Percentiles rank a stretch among this genome's conserved stretches.
phyloP scores from a whole-genome alignment of 345 rosid genomes.

The Salix purpurea region DNA sequence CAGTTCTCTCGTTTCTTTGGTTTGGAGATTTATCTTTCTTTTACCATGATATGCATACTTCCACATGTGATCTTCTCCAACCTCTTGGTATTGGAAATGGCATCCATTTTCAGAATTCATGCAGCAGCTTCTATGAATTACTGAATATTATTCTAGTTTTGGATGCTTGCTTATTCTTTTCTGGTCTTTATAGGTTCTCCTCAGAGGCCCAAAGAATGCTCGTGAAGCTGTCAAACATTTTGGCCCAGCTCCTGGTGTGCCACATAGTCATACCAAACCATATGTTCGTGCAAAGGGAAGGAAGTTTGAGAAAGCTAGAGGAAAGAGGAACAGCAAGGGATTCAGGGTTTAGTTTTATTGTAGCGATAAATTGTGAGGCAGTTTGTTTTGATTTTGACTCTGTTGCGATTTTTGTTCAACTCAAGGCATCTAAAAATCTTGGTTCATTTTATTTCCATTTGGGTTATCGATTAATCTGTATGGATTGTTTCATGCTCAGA shows the following conservation, averaged over 20 bases:
- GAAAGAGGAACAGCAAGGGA: constrained; percentile 68
- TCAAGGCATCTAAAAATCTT: constrained; percentile 21
- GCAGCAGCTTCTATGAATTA: not conserved
- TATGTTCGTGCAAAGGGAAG: constrained; percentile 85
- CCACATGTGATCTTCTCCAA: not conserved
- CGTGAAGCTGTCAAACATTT: constrained; percentile 98
- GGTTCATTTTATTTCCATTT: constrained; percentile 9
- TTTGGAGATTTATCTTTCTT: not conserved
- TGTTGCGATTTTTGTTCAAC: constrained; percentile 40
- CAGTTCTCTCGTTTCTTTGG: not conserved
- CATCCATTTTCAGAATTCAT: not conserved
- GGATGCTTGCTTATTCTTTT: no score
- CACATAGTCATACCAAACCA: constrained; percentile 85
- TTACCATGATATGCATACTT: not conserved
- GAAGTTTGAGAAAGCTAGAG: constrained; percentile 89
- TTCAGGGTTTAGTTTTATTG: constrained; percentile 48
- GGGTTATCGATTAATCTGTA: not conserved
- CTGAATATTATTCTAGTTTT: not conserved
- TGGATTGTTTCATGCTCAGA: constrained; percentile 5
- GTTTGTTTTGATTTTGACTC: constrained; percentile 17
- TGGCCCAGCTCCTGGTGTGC: constrained; percentile 97
- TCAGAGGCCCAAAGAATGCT: constrained; percentile 91
- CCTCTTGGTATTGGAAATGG: not conserved
- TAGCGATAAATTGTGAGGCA: constrained; percentile 18
- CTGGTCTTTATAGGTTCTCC: constrained; percentile 49